Conservation (phyloP, 306 rosid genomes). For the Medicago arabica region DNA sequence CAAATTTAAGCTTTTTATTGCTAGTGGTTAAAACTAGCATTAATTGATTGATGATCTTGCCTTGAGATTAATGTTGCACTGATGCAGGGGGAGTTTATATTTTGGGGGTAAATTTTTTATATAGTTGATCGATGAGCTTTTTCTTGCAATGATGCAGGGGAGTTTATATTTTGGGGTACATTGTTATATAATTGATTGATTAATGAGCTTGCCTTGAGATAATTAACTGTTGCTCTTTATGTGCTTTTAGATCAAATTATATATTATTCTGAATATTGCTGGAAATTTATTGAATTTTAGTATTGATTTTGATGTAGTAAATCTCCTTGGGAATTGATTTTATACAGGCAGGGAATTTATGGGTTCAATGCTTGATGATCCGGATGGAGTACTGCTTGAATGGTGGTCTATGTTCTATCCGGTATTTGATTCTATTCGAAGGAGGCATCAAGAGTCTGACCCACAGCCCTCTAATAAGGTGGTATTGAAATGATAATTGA, state of each 20-base stretch:
- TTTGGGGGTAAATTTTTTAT: too few relatives aligned
- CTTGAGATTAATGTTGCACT: too few relatives aligned
- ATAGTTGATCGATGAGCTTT: too few relatives aligned
- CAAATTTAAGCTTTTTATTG: not conserved
- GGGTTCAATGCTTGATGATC: slow-evolving; percentile 45
- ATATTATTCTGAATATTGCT: slow-evolving; percentile 1
- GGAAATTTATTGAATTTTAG: slow-evolving; percentile 16
- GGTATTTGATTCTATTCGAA: not conserved
- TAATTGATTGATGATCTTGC: too few relatives aligned
- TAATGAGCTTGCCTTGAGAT: slow-evolving; percentile 6
- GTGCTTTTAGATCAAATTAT: not conserved
- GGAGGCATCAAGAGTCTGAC: slow-evolving; percentile 17
- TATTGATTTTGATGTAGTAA: slow-evolving; percentile 20
- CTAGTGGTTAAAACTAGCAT: not conserved
- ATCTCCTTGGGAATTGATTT: slow-evolving; percentile 23
- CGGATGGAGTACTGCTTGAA: slow-evolving; percentile 56
- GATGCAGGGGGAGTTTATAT: too few relatives aligned
- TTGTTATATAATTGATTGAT: slow-evolving; percentile 3
- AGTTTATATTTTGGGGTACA: not conserved
- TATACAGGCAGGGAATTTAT: slow-evolving; percentile 7
- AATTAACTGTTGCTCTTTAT: not conserved
- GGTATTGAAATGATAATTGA: not conserved
- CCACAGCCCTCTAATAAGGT: slow-evolving; percentile 46
- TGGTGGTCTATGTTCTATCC: slow-evolving; percentile 70
- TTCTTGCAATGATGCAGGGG: not conserved